A percentile compares a stretch with the other conserved stretches of the same genome.
Evolutionary conservation across 164 flowering plant species (phyloP).

Genomic region (Macadamia integrifolia): DNA sequence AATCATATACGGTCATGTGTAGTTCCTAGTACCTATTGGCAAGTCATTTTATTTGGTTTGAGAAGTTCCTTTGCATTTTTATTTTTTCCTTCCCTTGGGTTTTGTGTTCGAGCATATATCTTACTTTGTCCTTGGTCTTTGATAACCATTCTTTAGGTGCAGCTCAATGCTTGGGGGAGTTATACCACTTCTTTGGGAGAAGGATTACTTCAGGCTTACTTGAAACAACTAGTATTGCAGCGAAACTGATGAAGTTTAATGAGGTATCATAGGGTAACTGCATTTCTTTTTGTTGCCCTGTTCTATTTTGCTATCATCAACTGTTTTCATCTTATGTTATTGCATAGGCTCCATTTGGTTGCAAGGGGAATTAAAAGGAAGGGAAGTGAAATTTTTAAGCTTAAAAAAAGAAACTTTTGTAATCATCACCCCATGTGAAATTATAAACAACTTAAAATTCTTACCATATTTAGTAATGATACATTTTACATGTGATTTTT

Average conservation of each 20-base stretch:
- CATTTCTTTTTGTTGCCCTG: background rate
- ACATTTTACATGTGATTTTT: too few species aligned
- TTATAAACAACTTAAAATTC: too few species aligned
- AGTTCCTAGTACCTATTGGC: too few species aligned
- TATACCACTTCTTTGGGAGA: conserved; percentile 81
- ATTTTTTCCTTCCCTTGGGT: background rate
- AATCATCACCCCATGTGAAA: too few species aligned
- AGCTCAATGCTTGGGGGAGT: conserved; percentile 87
- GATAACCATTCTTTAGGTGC: conserved; percentile 52
- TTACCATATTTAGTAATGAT: too few species aligned
- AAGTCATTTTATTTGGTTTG: background rate
- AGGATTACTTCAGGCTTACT: conserved; percentile 84
- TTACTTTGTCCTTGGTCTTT: background rate
- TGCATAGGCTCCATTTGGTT: too few species aligned
- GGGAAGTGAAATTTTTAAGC: too few species aligned
- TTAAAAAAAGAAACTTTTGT: too few species aligned
- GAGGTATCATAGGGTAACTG: conserved; percentile 46
- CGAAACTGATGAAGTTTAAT: conserved; percentile 72
- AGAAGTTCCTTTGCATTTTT: background rate
- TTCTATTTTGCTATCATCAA: background rate
- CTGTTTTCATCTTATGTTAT: background rate
- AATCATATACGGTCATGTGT: too few species aligned
- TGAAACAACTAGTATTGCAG: conserved; percentile 76
- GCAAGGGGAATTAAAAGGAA: too few species aligned
- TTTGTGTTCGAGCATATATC: conserved; percentile 4